Evolutionary conservation across 2,329 filamentous ascomycete species (phyloP), one percentile per base, ranked within the genome.

Genomic region (Colletotrichum tofieldiae): DNA sequence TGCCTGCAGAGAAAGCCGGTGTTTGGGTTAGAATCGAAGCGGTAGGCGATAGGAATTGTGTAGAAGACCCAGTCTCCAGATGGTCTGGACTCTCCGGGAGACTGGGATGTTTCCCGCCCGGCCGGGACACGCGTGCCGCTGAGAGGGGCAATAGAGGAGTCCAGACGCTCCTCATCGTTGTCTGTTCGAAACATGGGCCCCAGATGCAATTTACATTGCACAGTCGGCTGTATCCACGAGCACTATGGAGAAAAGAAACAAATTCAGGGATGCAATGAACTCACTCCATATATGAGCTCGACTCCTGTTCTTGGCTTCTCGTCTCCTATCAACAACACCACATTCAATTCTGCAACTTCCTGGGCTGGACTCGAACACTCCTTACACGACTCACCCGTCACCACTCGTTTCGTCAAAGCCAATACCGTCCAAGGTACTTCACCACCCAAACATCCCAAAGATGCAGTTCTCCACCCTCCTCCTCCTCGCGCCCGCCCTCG

Each of bases 141-240:
- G 29, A 12, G 37, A 32, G n/a, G n/a, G 37, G 32, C n/a, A 35
- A 11, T 18, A 14, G 37, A 9, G 43, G 49, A 20, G 12, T 32
- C 52, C 47, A 37, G 52, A 39, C 37, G 29, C 59, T 64, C 52
- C 47, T 54, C 52, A 58, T 65, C 43, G 23, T 35, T 51, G 56
- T 72, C n/a, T 72, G 51, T 72, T 69, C 65, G 70, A 72, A 72
- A 72, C 65, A 39, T 35, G 20, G 62, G 70, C 45, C 70, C 65
- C 60, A 62, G 65, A 9, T 43, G 23, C 54, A 70, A 65, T 70
- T 56, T 61, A 47, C 65, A 55, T 49, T 56, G 52, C 39, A 69
- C 65, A 60, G 14, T 23, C 35, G 60, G n/a, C 52, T 39, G 51
- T 58, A 49, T 32, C 64, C 41, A 45, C 41, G 35, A 26, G 37